Percentiles rank a stretch among this genome's conserved stretches.
These are phyloP conservation scores for Podospora pseudocomata DNA, from an alignment of 495 filamentous ascomycete genomes.

Conservation along the genomic window DNA sequence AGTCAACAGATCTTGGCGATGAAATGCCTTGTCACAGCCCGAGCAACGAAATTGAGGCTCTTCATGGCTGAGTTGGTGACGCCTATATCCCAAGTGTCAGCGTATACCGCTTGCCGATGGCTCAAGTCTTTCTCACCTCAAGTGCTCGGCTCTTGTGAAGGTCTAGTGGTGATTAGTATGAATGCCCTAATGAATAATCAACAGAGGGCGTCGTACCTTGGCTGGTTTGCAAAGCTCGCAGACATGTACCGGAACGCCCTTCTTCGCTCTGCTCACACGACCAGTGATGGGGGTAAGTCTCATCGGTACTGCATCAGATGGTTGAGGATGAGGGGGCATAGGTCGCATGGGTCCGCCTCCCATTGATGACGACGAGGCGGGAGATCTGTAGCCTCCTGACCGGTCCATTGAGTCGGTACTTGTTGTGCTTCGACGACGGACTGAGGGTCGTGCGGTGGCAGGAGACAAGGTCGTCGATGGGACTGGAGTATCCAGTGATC, in stretches of 20 bases:
- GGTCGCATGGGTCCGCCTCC: slow-evolving; percentile 36
- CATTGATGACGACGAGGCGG: slow-evolving; percentile 33
- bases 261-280: slow-evolving; percentile 77
- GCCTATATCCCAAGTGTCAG: slow-evolving; percentile 47
- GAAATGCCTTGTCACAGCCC: slow-evolving; percentile 62
- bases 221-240: slow-evolving; percentile 61
- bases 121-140: slow-evolving; percentile 51
- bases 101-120: neutral
- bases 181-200: slow-evolving; percentile 15
- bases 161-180: slow-evolving; percentile 46
- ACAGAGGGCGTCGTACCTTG: slow-evolving; percentile 49
- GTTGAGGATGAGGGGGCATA: slow-evolving; percentile 31
- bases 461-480: slow-evolving; percentile 13
- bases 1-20: slow-evolving; percentile 68
- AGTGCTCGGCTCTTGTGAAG: slow-evolving; percentile 83
- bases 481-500: neutral
- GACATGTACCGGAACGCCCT: slow-evolving; percentile 73
- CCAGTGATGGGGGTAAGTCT: slow-evolving; percentile 68
- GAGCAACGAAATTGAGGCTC: slow-evolving; percentile 64
- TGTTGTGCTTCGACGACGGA: slow-evolving; percentile 40
- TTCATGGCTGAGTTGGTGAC: slow-evolving; percentile 84
- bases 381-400: slow-evolving; percentile 34
- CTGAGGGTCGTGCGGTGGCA: slow-evolving; percentile 23
- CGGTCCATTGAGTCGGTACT: slow-evolving; percentile 49
- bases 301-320: slow-evolving; percentile 39